Base-by-base conservation (phyloP, 805 yeast genomes). In the Candida dajiaensis region DNA sequence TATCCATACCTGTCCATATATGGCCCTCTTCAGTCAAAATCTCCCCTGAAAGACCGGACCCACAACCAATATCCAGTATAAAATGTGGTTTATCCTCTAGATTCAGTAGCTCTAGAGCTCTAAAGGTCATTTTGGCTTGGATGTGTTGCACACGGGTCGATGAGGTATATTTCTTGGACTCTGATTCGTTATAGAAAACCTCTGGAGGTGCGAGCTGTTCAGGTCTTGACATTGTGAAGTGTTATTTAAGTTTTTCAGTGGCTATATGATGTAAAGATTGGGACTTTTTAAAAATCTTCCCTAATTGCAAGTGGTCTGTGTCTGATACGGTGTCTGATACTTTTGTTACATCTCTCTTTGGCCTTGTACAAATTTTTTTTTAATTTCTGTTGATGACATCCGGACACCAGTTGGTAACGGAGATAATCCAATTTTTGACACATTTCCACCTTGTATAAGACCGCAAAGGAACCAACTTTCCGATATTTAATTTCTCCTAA, bases 101-200 rank as follows among this genome's bases (percentile, higher is more conserved):
- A 63, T 89, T 87, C 47, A 94, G 69, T 33, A 94, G 71, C 57
- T 94, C 99, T 41, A 94, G 70, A 0, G 98, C 96, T 57, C 99
- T 75, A 39, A 92, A 73, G 0, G 99, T 89, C 99, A 94, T 94
- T 63, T 88, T 86, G 2, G 98, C 98, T 67, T 94, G 99, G 59
- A 94, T 94, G 63, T 90, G 97, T 70, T 94, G 99, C 42, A 94
- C 97, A 74, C 99, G 94, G 5, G 97, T 85, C 6, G 96, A 87
- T 3, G 85, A 74, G 0, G 98, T 94, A 66, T 94, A 94, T 61
- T 94, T 94, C 53, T 74, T 73, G 0, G 98, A 86, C 66, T 94
- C 99, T 2, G 80, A 67, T 46, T 90, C 97, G 72, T 89, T 85
- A 65, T 94, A 94, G 63, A 92, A 94, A 50, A 90, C 77, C 69